Conservation (phyloP, 2,329 filamentous ascomycete species). For the Metarhizium humberi region DNA sequence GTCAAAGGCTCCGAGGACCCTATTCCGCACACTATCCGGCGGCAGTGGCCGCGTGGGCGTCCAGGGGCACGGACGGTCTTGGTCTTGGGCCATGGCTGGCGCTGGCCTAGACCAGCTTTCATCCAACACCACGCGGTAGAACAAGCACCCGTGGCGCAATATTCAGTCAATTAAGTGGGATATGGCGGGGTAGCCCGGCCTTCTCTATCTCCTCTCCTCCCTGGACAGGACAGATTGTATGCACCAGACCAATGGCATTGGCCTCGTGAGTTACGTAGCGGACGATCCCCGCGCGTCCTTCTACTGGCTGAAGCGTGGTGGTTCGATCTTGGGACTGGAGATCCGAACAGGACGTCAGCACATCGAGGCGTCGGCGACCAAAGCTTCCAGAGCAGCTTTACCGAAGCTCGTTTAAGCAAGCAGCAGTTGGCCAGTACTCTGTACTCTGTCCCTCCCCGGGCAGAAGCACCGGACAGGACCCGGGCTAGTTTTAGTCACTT, state of each 20-base stretch:
- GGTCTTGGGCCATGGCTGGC: background rate
- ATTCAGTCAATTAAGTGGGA: background rate
- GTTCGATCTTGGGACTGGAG: background rate
- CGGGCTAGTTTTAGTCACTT: background rate
- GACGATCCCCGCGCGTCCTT: background rate
- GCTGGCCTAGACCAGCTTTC: background rate
- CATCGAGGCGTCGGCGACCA: background rate
- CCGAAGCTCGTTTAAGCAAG: background rate
- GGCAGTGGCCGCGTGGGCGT: conserved; percentile 2
- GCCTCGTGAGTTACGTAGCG: background rate
- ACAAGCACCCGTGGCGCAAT: background rate
- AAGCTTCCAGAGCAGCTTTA: background rate
- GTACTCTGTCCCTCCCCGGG: background rate
- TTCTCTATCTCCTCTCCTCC: background rate
- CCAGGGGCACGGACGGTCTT: background rate
- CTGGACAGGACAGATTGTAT: background rate
- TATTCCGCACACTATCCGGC: background rate
- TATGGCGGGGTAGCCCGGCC: conserved; percentile 1
- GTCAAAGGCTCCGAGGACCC: background rate
- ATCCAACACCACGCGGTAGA: background rate
- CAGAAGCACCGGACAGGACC: background rate
- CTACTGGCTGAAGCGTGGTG: background rate
- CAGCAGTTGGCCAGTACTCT: background rate
- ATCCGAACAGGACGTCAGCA: background rate
- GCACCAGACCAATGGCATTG: background rate